These are phyloP conservation scores for Lachnellula cervina DNA, from an alignment of 2,329 filamentous ascomycete species.

Conservation along the genomic window DNA sequence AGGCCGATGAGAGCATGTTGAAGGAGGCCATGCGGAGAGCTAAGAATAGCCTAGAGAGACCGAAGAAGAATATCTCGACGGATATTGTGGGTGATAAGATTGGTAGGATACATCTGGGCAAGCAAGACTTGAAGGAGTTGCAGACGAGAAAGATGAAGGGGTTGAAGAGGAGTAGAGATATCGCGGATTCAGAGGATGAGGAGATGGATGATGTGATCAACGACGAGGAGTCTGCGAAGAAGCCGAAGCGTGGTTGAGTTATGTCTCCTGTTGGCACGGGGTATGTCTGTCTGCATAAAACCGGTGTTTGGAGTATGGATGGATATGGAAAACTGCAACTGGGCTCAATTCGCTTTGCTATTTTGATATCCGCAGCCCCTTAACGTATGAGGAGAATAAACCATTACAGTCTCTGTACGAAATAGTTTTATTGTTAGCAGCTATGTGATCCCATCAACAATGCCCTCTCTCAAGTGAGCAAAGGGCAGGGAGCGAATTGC, in stretches of 20 bases:
- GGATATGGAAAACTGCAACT: conserved; percentile 4
- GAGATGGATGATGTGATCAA: conserved; percentile 44
- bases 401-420: background rate
- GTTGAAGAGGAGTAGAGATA: conserved; percentile 73
- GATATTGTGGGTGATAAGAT: conserved; percentile 95
- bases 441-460: too few species aligned
- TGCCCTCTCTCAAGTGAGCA: too few species aligned
- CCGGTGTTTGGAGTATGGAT: conserved; percentile 22
- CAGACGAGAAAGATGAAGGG: conserved; percentile 99
- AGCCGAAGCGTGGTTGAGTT: conserved; percentile 24
- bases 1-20: conserved; percentile 72
- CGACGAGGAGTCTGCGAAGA: conserved; percentile 29
- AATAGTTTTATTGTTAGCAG: background rate
- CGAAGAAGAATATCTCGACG: conserved; percentile 95
- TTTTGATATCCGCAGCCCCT: background rate
- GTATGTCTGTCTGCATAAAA: conserved; percentile 14
- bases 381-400: background rate
- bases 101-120: conserved; percentile 84
- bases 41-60: conserved; percentile 67
- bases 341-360: background rate
- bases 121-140: conserved; percentile 79
- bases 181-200: conserved; percentile 50
- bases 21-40: conserved; percentile 90
- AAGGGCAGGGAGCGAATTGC: too few species aligned
- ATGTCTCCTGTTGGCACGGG: background rate